phyloP scores from a whole-genome alignment of 768 basidiomycete species.

The Rhizopogon sp. region DNA sequence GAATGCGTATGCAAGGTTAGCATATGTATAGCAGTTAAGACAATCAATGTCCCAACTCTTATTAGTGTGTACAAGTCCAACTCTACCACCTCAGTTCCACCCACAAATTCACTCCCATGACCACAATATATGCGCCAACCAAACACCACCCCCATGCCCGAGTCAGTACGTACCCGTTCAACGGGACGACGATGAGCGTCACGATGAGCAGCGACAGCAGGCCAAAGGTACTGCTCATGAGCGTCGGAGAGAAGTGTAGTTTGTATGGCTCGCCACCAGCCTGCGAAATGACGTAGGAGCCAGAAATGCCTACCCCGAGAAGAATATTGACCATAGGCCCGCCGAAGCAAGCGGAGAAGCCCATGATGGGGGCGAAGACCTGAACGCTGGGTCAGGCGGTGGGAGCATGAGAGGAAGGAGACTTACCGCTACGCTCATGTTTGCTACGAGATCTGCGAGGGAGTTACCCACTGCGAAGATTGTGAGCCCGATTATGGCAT shows the following conservation, averaged over 20 bases:
- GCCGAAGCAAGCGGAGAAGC: conserved; percentile 92
- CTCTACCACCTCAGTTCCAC: conserved; percentile 55
- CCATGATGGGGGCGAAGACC: conserved; percentile 91
- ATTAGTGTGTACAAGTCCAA: neutral
- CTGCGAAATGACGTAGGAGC: conserved; percentile 75
- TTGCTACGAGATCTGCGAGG: conserved; percentile 93
- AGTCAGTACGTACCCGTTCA: conserved; percentile 78
- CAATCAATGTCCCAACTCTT: neutral
- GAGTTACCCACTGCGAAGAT: conserved; percentile 97
- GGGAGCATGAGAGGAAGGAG: neutral
- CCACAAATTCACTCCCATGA: conserved; percentile 76
- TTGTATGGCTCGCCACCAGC: conserved; percentile 51
- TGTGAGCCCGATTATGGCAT: conserved; percentile 94
- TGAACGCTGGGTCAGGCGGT: conserved; percentile 16
- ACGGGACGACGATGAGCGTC: conserved; percentile 80
- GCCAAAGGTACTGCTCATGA: conserved; percentile 80
- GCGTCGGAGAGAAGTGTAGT: conserved; percentile 77
- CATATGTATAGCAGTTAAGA: neutral
- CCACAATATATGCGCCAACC: conserved; percentile 62
- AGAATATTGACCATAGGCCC: conserved; percentile 91
- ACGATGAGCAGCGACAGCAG: conserved; percentile 69
- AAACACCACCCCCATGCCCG: conserved; percentile 79
- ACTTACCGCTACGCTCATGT: conserved; percentile 87
- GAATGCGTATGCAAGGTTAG: neutral
- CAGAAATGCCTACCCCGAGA: conserved; percentile 88